Evolutionary conservation across 441 rosid genomes (phyloP).

Genomic region (Populus hybrid): DNA sequence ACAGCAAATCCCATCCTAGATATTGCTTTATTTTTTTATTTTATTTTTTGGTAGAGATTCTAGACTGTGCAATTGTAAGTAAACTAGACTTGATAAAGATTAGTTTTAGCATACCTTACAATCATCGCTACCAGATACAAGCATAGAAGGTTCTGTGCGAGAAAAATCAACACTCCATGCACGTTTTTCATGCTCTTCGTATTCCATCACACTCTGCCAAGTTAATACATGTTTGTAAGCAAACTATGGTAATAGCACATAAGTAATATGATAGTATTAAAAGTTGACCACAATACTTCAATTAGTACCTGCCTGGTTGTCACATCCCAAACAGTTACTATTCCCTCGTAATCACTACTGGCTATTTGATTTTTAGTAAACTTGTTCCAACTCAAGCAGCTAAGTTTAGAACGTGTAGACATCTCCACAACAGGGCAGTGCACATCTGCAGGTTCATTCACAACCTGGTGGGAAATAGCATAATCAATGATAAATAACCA

Average conservation of each 20-base stretch:
- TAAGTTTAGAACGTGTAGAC: constrained; percentile 95
- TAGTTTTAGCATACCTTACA: constrained; percentile 58
- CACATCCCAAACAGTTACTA: constrained; percentile 98
- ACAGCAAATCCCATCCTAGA: constrained; percentile 5
- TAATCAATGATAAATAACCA: constrained; percentile 9
- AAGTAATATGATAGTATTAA: neutral
- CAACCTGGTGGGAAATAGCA: constrained; percentile 58
- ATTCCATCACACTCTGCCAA: constrained; percentile 88
- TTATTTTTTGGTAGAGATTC: neutral
- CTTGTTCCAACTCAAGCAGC: constrained; percentile 99
- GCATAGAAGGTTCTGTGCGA: constrained; percentile 92
- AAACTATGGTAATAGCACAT: constrained; percentile 8
- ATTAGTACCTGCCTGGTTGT: constrained; percentile 82
- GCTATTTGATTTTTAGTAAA: constrained; percentile 90
- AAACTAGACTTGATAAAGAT: constrained; percentile 17
- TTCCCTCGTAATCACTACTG: constrained; percentile 99
- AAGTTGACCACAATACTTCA: neutral
- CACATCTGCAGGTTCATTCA: constrained; percentile 69
- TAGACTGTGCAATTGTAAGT: neutral
- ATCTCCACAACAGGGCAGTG: constrained; percentile 96
- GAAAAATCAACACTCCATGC: constrained; percentile 99
- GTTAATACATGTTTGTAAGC: constrained; percentile 6
- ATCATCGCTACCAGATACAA: constrained; percentile 94
- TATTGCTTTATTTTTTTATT: neutral
- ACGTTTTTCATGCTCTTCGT: constrained; percentile 98